These are phyloP conservation scores for Ceratobasidium sp. DNA, from an alignment of 1,284 basidiomycete species.

Conservation along the genomic window DNA sequence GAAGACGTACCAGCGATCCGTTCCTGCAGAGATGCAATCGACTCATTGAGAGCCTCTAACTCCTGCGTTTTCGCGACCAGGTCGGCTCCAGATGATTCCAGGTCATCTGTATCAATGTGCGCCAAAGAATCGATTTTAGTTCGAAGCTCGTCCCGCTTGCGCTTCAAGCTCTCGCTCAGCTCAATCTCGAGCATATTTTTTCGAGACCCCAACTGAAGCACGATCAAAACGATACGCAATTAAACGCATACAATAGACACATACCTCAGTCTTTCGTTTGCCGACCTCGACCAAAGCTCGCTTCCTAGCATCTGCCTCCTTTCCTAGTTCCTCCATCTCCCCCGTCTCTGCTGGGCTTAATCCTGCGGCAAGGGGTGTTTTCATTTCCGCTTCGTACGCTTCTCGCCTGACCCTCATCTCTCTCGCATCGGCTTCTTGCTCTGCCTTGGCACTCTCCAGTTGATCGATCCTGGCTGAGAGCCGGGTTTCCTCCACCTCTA, in stretches of 20 bases:
- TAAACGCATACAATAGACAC: slow-evolving; percentile 43
- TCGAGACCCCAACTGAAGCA: slow-evolving; percentile 69
- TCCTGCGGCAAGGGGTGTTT: slow-evolving; percentile 74
- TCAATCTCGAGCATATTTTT: slow-evolving; percentile 91
- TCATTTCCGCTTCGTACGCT: slow-evolving; percentile 75
- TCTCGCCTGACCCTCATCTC: slow-evolving; percentile 64
- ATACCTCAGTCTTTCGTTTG: slow-evolving; percentile 74
- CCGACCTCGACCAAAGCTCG: slow-evolving; percentile 72
- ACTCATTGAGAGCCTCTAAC: slow-evolving; percentile 66
- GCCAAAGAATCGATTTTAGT: slow-evolving; percentile 77
- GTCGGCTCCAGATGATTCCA: slow-evolving; percentile 55
- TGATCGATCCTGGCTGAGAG: slow-evolving; percentile 66
- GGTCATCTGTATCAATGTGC: slow-evolving; percentile 66
- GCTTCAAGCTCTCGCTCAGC: slow-evolving; percentile 84
- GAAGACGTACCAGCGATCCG: slow-evolving; percentile 37
- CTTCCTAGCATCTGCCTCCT: slow-evolving; percentile 77
- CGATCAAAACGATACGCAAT: neutral
- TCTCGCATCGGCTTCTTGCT: slow-evolving; percentile 73
- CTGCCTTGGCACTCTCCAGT: slow-evolving; percentile 72
- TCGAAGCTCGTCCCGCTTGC: slow-evolving; percentile 79
- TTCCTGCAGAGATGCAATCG: slow-evolving; percentile 63
- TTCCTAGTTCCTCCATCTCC: slow-evolving; percentile 72
- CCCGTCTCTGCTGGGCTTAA: slow-evolving; percentile 76
- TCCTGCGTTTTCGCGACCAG: slow-evolving; percentile 74
- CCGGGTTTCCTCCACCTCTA: slow-evolving; percentile 76